phyloP scores from a whole-genome alignment of 352 stramenopile genomes.

The Phytophthora multivora region DNA sequence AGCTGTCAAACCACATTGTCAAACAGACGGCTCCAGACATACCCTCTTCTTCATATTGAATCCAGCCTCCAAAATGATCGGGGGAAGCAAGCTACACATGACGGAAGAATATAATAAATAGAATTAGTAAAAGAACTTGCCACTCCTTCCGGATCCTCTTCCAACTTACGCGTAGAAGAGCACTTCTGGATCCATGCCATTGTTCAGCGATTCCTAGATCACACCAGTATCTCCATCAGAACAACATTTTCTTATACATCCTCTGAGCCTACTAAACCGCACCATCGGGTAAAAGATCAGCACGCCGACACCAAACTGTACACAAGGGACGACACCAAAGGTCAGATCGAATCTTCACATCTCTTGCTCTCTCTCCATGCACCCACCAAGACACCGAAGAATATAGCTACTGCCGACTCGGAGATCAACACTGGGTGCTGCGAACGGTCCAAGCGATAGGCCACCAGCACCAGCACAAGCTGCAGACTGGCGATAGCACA shows the following conservation, averaged over 20 bases:
- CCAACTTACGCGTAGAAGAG: constrained; percentile 78
- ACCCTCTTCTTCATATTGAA: constrained; percentile 91
- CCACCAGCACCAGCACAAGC: constrained; percentile 78
- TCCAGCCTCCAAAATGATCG: constrained; percentile 86
- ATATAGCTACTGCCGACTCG: constrained; percentile 82
- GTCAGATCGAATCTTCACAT: constrained; percentile 15
- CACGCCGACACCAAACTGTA: constrained; percentile 74
- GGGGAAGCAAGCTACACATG: constrained; percentile 72
- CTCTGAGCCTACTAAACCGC: constrained; percentile 2
- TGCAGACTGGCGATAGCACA: constrained; percentile 84
- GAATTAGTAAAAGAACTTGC: constrained; percentile 1
- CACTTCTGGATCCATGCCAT: constrained; percentile 82
- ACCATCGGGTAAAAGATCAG: constrained; percentile 84
- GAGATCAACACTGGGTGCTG: constrained; percentile 74
- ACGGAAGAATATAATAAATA: too few relatives aligned
- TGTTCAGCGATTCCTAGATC: constrained; percentile 74
- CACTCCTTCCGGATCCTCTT: neutral
- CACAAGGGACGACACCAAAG: neutral
- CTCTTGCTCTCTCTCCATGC: neutral
- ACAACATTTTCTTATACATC: neutral
- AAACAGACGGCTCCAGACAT: constrained; percentile 12
- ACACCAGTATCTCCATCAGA: constrained; percentile 10
- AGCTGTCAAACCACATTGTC: constrained; percentile 1
- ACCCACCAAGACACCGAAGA: constrained; percentile 84
- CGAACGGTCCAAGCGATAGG: constrained; percentile 78